Evolutionary conservation across 202 grass and related monocot genomes (phyloP).

Genomic region (Hordeum pubiflorum): DNA sequence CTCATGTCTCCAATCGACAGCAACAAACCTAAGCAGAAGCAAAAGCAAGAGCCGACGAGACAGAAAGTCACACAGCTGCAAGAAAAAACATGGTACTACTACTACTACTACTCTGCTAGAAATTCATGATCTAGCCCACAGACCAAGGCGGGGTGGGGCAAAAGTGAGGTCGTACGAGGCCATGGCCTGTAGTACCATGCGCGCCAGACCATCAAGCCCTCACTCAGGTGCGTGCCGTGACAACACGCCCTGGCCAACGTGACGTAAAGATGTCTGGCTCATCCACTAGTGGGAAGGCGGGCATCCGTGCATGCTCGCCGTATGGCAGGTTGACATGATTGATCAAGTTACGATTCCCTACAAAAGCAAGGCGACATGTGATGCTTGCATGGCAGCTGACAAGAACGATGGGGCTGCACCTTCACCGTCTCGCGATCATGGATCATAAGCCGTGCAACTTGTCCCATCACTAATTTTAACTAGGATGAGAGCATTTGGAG

Average conservation of each 20-base stretch:
- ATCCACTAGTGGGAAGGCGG: background rate
- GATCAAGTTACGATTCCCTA: conserved; percentile 35
- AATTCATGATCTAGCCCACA: background rate
- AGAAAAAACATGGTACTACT: background rate
- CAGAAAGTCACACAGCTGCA: background rate
- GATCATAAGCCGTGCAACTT: background rate
- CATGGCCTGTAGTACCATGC: background rate
- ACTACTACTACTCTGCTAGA: background rate
- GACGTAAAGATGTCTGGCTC: conserved; percentile 31
- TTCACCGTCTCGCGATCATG: conserved; percentile 14
- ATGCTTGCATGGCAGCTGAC: background rate
- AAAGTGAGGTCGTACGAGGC: background rate
- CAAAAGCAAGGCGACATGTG: conserved; percentile 32
- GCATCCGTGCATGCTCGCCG: background rate
- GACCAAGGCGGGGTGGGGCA: background rate
- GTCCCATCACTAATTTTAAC: background rate
- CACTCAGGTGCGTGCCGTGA: background rate
- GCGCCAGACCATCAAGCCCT: background rate
- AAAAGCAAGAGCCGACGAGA: background rate
- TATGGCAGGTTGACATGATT: conserved; percentile 28
- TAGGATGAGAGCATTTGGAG: background rate
- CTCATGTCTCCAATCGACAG: background rate
- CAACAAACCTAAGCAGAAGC: background rate
- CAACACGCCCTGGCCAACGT: conserved; percentile 8
- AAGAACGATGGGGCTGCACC: conserved; percentile 13